A percentile compares a stretch with the other conserved stretches of the same genome.
Evolutionary conservation across 805 yeast species (phyloP).

Genomic region (Hanseniaspora clermontiae): DNA sequence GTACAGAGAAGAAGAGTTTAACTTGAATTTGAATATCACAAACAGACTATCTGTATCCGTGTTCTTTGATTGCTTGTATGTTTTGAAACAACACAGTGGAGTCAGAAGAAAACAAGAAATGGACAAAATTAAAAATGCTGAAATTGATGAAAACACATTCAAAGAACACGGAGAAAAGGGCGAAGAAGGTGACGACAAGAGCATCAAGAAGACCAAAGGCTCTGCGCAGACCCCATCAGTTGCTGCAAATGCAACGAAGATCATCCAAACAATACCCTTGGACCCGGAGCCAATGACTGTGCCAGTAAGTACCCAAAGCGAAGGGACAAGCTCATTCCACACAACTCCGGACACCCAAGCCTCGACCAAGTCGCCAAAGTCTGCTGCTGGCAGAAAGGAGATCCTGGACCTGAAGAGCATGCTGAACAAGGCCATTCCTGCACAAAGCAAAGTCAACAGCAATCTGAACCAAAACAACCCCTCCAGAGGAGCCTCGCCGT

Average conservation of each 20-base stretch:
- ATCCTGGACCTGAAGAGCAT: slow-evolving; percentile 1
- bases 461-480: background rate
- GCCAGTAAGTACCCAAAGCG: slow-evolving; percentile 18
- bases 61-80: slow-evolving; percentile 80
- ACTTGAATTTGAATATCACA: slow-evolving; percentile 43
- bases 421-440: slow-evolving; percentile 5
- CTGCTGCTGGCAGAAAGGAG: background rate
- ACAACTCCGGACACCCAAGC: slow-evolving; percentile 13
- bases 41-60: slow-evolving; percentile 88
- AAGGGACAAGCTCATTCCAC: slow-evolving; percentile 17
- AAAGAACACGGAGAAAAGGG: slow-evolving; percentile 24
- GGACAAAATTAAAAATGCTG: slow-evolving; percentile 14
- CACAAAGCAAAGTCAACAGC: background rate
- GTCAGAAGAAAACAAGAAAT: slow-evolving; percentile 39
- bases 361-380: background rate
- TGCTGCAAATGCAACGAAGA: slow-evolving; percentile 59
- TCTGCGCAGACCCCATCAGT: slow-evolving; percentile 27
- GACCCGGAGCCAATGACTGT: slow-evolving; percentile 66
- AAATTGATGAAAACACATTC: slow-evolving; percentile 24
- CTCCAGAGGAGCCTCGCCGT: slow-evolving; percentile 1
- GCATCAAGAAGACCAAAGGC: background rate
- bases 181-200: slow-evolving; percentile 11
- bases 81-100: slow-evolving; percentile 75
- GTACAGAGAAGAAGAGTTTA: slow-evolving; percentile 22
- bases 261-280: slow-evolving; percentile 65